Evolutionary conservation across 306 rosid species (phyloP).

Genomic region (Carpinus fangiana): DNA sequence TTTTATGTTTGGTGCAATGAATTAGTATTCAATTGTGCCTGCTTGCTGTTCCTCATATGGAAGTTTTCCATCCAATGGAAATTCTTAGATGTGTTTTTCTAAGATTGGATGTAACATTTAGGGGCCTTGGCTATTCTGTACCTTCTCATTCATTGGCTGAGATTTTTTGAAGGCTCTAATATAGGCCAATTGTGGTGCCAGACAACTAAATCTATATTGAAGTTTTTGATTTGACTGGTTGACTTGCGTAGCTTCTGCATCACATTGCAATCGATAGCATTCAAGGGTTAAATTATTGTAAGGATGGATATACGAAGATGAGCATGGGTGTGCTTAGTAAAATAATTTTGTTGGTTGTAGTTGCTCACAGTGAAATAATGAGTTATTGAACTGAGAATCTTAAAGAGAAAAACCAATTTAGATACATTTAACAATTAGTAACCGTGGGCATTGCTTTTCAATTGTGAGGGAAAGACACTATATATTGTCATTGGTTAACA

Average conservation of each 20-base stretch:
- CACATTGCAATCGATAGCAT: not conserved
- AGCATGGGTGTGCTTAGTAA: not conserved
- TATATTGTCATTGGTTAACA: not conserved
- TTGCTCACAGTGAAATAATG: not conserved
- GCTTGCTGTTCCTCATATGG: not conserved
- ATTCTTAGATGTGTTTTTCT: too few relatives aligned
- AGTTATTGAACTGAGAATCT: not conserved
- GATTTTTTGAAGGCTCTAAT: not conserved
- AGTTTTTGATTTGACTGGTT: not conserved
- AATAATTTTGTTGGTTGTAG: not conserved
- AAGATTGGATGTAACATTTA: too few relatives aligned
- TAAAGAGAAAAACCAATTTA: too few relatives aligned
- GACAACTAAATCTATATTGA: not conserved
- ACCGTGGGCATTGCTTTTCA: not conserved
- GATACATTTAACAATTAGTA: too few relatives aligned
- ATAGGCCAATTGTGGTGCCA: not conserved
- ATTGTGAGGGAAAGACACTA: not conserved
- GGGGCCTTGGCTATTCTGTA: not conserved
- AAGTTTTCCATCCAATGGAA: too few relatives aligned
- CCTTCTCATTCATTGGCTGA: not conserved
- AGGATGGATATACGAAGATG: not conserved
- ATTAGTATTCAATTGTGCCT: not conserved
- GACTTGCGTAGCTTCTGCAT: not conserved
- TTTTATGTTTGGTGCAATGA: not conserved
- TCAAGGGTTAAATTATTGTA: not conserved